phyloP scores from a whole-genome alignment of 2,329 filamentous ascomycete genomes.

The Xenoacremonium recifei region DNA sequence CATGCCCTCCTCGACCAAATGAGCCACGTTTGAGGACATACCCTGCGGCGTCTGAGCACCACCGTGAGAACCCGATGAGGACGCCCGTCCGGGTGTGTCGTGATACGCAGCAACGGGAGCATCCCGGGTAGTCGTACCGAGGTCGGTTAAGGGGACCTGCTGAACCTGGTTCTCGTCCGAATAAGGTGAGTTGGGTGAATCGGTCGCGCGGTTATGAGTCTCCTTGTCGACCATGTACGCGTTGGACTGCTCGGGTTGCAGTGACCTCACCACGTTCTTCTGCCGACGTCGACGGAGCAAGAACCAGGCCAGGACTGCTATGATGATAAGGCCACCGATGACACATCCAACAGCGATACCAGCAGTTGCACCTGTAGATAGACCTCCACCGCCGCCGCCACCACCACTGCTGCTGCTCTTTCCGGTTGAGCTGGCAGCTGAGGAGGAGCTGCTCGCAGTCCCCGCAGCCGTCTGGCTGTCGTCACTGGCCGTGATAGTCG shows the following conservation, averaged over 20 bases:
- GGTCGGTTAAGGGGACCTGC: slow-evolving; percentile 19
- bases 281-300: slow-evolving; percentile 41
- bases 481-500: not conserved
- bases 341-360: slow-evolving; percentile 46
- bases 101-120: slow-evolving; percentile 5
- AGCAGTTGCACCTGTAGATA: slow-evolving; percentile 43
- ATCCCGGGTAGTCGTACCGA: slow-evolving; percentile 1
- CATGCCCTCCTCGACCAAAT: slow-evolving; percentile 61
- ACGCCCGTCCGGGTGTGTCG: slow-evolving; percentile 13
- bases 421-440: not conserved
- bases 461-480: no score
- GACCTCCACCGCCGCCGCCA: slow-evolving; percentile 21
- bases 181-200: slow-evolving; percentile 43
- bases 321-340: slow-evolving; percentile 37
- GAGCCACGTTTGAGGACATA: slow-evolving; percentile 41
- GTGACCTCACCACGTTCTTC: slow-evolving; percentile 18
- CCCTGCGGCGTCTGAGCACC: slow-evolving; percentile 28
- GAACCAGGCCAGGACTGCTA: slow-evolving; percentile 41
- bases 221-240: slow-evolving; percentile 49
- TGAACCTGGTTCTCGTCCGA: slow-evolving; percentile 37
- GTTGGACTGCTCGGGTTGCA: slow-evolving; percentile 25
- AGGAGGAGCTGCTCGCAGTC: not conserved
- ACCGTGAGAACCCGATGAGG: slow-evolving; percentile 13
- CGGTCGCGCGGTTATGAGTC: slow-evolving; percentile 31
- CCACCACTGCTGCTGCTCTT: slow-evolving; percentile 9